Evolutionary conservation across 805 yeast species (phyloP), one percentile per base, ranked within the genome.

Genomic region (Jamesozyma jinghongensis): DNA sequence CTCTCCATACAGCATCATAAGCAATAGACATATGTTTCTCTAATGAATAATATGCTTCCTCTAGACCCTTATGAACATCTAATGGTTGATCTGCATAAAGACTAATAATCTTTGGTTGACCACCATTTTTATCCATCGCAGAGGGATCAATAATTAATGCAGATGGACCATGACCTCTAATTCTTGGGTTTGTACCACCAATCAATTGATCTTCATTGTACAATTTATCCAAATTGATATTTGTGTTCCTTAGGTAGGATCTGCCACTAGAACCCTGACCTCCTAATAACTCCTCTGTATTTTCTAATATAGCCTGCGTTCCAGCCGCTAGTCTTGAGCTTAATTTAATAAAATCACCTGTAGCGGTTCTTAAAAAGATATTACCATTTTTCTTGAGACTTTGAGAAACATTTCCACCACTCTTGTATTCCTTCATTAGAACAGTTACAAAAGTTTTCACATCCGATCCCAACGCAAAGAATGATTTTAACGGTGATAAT

Each of bases 251-350:
- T 26, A 51, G 54, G 19, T 43, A 41, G 30, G 40, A 32, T 48
- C 80, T 60, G 10, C 74, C 74, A 3, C 72, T 58, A 0, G 79
- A 61, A 0, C 90, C 92, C 47, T 69, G 69, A 0, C 94, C 94
- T 6, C 92, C 94, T 31, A 85, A 63, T 6, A 75, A 71, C 48
- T 79, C 82, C 55, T 87, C 97, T 0, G 94, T 79, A 40, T 73
- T 77, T 50, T 87, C 96, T 34, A 88, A 60, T 2, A 85, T 61
- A 0, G 79, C 76, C 53, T 87, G 97, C 0, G 95, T 84, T 0
- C 97, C 96, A 8, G 87, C 81, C 1, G 94, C 88, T 22, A 88
- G 56, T 51, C 82, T 85, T 0, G 84, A 90, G 1, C 96, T 95
- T 35, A 88, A 67, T 50, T 81, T 81, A 34, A 88, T 66, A 27